These are phyloP conservation scores for Priceomyces medius DNA, from an alignment of 805 yeast genomes.

Conservation along the genomic window DNA sequence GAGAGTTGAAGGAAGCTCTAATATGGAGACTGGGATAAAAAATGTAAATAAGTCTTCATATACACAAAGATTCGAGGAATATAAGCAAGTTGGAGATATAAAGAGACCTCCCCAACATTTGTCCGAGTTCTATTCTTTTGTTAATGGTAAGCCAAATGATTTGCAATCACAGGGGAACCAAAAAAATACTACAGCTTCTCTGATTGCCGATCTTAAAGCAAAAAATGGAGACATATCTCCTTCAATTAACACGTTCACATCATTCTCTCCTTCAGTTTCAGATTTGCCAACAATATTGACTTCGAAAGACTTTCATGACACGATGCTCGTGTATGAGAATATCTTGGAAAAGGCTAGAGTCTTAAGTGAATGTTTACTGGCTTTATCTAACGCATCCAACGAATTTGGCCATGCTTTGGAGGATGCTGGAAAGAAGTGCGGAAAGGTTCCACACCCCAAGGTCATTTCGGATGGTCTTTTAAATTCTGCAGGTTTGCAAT, in stretches of 20 bases:
- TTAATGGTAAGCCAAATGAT: constrained; percentile 27
- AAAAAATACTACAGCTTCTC: constrained; percentile 6
- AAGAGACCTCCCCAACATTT: constrained; percentile 49
- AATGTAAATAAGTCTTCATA: neutral
- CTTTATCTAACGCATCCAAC: constrained; percentile 59
- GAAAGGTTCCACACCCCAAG: constrained; percentile 25
- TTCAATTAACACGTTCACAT: constrained; percentile 42
- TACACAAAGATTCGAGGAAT: neutral
- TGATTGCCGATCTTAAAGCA: neutral
- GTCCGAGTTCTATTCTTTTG: constrained; percentile 58
- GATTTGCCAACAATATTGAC: constrained; percentile 64
- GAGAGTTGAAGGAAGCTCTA: neutral
- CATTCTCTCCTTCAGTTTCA: constrained; percentile 51
- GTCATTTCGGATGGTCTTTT: constrained; percentile 57
- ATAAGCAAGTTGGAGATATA: neutral
- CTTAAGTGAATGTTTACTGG: constrained; percentile 46
- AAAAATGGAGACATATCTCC: constrained; percentile 19
- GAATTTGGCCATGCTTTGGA: constrained; percentile 73
- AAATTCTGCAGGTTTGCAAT: constrained; percentile 75
- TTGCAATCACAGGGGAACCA: constrained; percentile 10
- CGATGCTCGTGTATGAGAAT: constrained; percentile 48
- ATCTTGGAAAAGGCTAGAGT: constrained; percentile 46
- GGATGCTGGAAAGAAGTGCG: constrained; percentile 25
- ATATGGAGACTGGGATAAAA: neutral
- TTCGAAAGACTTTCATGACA: constrained; percentile 54